These are phyloP conservation scores for Papilionanthe hybrid DNA, from an alignment of 116 monocot genomes.

Conservation along the genomic window DNA sequence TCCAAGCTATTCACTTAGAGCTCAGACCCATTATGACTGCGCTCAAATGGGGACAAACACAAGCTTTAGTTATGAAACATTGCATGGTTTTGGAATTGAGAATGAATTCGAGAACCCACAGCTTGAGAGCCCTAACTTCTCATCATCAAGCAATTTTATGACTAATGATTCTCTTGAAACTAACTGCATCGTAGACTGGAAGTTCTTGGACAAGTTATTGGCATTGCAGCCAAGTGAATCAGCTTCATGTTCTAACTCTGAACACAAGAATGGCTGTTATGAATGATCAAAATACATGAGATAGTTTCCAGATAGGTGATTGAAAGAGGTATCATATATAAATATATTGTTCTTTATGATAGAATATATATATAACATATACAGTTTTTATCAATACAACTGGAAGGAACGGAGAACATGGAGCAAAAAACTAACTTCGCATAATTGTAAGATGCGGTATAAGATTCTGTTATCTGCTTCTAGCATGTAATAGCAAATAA, in stretches of 20 bases:
- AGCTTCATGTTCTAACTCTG: conserved; percentile 23
- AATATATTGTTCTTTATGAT: too few species aligned
- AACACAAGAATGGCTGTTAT: neutral
- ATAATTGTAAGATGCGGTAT: too few species aligned
- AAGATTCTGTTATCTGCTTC: too few species aligned
- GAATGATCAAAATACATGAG: neutral
- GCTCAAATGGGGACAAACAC: neutral
- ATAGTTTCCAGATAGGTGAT: too few species aligned
- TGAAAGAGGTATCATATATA: too few species aligned
- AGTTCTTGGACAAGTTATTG: conserved; percentile 50
- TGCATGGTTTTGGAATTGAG: conserved; percentile 5
- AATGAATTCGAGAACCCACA: conserved; percentile 45
- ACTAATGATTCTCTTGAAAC: conserved; percentile 16
- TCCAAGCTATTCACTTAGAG: conserved; percentile 12
- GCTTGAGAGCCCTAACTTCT: conserved; percentile 38
- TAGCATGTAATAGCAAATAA: too few species aligned
- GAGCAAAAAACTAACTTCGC: too few species aligned
- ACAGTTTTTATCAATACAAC: too few species aligned
- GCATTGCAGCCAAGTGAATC: conserved; percentile 48
- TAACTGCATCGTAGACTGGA: conserved; percentile 12
- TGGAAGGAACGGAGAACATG: too few species aligned
- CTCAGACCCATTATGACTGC: conserved; percentile 13
- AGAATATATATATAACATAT: too few species aligned
- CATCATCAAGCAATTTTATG: conserved; percentile 20
- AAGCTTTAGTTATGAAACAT: conserved; percentile 16